Evolutionary conservation across 73 alveolate species (phyloP).

Genomic region (Paramecium octaurelia): DNA sequence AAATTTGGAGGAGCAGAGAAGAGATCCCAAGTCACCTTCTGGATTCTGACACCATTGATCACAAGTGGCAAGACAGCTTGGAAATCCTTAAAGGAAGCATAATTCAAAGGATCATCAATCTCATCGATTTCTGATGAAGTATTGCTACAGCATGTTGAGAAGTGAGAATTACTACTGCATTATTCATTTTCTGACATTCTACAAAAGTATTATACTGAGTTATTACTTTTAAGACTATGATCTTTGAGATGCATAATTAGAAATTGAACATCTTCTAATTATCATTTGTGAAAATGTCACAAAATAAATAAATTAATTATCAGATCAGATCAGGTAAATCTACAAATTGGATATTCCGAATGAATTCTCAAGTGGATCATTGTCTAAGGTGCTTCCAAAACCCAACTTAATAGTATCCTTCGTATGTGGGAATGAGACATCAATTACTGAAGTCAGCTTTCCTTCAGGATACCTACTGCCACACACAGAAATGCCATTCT

Average conservation of each 20-base stretch:
- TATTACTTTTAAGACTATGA: neutral
- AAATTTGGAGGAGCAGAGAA: slow-evolving; percentile 20
- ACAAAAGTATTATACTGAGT: neutral
- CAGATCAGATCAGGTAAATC: slow-evolving; percentile 63
- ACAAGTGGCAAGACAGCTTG: neutral
- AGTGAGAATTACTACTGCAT: slow-evolving; percentile 17
- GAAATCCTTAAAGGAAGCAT: neutral
- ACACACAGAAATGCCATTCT: slow-evolving; percentile 75
- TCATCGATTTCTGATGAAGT: neutral
- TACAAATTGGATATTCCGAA: slow-evolving; percentile 73
- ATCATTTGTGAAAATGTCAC: neutral
- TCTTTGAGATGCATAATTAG: neutral
- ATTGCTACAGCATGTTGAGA: slow-evolving; percentile 39
- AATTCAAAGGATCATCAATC: neutral
- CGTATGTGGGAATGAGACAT: slow-evolving; percentile 65
- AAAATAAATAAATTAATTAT: neutral
- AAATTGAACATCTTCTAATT: neutral
- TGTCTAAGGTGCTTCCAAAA: slow-evolving; percentile 70
- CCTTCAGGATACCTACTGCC: slow-evolving; percentile 76
- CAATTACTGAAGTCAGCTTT: slow-evolving; percentile 62
- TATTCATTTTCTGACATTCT: neutral
- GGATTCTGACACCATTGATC: neutral
- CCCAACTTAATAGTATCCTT: slow-evolving; percentile 50
- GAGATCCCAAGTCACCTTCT: slow-evolving; percentile 25
- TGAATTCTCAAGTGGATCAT: slow-evolving; percentile 75